Percentiles rank a stretch among this genome's conserved stretches.
Conservation (phyloP, 1,284 basidiomycete species). For the Microbotryomycetes sp. region DNA sequence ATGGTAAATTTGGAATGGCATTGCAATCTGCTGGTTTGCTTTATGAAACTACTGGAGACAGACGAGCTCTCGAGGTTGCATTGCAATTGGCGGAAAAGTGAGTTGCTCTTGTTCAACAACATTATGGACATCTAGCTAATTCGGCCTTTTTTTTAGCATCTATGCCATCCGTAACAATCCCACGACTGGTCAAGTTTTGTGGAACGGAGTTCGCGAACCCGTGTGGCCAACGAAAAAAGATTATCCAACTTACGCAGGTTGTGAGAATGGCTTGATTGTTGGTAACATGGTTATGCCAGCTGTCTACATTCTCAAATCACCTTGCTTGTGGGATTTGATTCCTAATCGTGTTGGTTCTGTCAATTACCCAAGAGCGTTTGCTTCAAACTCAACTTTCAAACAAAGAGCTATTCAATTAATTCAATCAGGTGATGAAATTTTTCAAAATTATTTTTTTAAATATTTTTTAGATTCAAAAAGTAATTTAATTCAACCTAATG, state of each 20-base stretch:
- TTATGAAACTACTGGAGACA: slow-evolving; percentile 25
- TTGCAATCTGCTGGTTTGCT: slow-evolving; percentile 8
- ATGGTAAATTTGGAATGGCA: slow-evolving; percentile 18
- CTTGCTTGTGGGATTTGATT: slow-evolving; percentile 23
- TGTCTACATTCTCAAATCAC: slow-evolving; percentile 19
- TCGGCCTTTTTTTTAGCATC: slow-evolving; percentile 1
- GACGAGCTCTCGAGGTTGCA: slow-evolving; percentile 18
- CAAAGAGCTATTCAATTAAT: slow-evolving; percentile 18
- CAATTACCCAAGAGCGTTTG: slow-evolving; percentile 6
- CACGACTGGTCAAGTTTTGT: slow-evolving; percentile 5
- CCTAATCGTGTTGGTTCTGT: neutral
- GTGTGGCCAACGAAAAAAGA: slow-evolving; percentile 17
- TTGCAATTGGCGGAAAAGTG: slow-evolving; percentile 22
- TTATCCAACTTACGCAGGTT: slow-evolving; percentile 18
- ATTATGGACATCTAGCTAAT: too few species aligned
- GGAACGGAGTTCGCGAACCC: slow-evolving; percentile 19
- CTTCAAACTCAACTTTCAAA: slow-evolving; percentile 7
- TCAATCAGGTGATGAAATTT: slow-evolving; percentile 18
- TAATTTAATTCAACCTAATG: slow-evolving; percentile 19
- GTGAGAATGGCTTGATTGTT: slow-evolving; percentile 21
- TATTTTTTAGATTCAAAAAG: slow-evolving; percentile 17
- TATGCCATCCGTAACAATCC: slow-evolving; percentile 16
- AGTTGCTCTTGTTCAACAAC: neutral
- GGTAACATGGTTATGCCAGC: slow-evolving; percentile 17
- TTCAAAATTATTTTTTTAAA: slow-evolving; percentile 19